phyloP scores from a whole-genome alignment of 768 basidiomycete species.

The Phylloporus arenicola region DNA sequence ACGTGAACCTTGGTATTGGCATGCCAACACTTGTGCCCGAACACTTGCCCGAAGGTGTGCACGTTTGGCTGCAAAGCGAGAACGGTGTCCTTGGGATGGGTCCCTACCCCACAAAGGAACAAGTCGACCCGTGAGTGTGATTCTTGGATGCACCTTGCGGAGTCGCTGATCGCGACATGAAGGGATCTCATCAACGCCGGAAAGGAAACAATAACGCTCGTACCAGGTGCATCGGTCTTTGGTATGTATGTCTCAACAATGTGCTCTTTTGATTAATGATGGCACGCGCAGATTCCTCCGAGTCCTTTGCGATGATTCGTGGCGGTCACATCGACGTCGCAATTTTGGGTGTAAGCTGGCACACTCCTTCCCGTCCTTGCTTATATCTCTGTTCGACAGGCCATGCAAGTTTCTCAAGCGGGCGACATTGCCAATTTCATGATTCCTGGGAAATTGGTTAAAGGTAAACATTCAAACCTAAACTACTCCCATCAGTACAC shows the following conservation, averaged over 20 bases:
- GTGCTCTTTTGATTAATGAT: neutral
- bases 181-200: conserved; percentile 93
- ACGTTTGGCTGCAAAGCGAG: conserved; percentile 89
- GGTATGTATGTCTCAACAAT: conserved; percentile 42
- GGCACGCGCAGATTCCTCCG: conserved; percentile 61
- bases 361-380: neutral
- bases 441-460: conserved; percentile 93
- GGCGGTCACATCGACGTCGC: conserved; percentile 93
- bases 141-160: neutral
- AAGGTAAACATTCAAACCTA: conserved; percentile 42
- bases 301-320: conserved; percentile 97
- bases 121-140: conserved; percentile 69
- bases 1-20: conserved; percentile 86
- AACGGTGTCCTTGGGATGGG: conserved; percentile 89
- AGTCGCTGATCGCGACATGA: conserved; percentile 5
- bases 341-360: conserved; percentile 71
- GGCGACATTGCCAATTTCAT: conserved; percentile 98
- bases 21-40: conserved; percentile 89
- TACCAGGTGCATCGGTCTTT: conserved; percentile 89
- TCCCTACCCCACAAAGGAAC: conserved; percentile 77
- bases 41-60: conserved; percentile 63
- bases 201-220: conserved; percentile 88
- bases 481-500: neutral
- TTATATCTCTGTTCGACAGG: conserved; percentile 38
- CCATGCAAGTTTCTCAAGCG: conserved; percentile 90